Base-by-base conservation (phyloP, 768 basidiomycete genomes). In the Lentinula lateritia region DNA sequence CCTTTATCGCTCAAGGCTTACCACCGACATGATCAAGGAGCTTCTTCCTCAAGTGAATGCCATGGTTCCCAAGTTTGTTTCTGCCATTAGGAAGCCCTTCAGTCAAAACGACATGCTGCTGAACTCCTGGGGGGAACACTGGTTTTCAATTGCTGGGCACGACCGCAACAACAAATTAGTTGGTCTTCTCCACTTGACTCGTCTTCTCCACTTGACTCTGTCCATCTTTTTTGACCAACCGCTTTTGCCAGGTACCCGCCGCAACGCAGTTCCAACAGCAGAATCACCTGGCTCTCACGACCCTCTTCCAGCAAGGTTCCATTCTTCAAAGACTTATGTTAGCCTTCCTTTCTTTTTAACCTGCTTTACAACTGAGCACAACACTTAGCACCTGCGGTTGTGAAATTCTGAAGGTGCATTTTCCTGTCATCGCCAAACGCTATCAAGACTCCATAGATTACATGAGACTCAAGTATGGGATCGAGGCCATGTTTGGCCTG, bases 381-480 rank as follows among this genome's bases (percentile, higher is more conserved):
- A 23, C 23, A 23, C 12, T n/a, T 2, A 58, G 57, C 1, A 2
- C 18, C 1, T 45, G 28, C 12, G 45, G 23, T 1, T 58, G 45
- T 32, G 7, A 10, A 18, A 34, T 48, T 8, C 46, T 48, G 12
- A 23, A 35, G 13, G 18, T 16, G 6, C 57, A 45, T 8, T 45
- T 58, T 12, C 57, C 45, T 2, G 34, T 2, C n/a, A 43, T 48
- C 3, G 42, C 45, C 5, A 15, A 58, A 35, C 5, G 45, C 1
- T 45, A 43, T 23, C 23, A 45, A 13, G n/a, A 20, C 6, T 20
- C 32, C 6, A 16, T 43, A 3, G 18, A 38, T 28, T 41, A 45
- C 18, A 38, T 58, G 42, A 34, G 62, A 20, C 28, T 62, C 16
- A 43, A 42, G 20, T 57, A 71, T 28, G 58, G 61, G 0, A 68